Evolutionary conservation across 805 yeast genomes (phyloP).

Genomic region (Yarrowia sp.): DNA sequence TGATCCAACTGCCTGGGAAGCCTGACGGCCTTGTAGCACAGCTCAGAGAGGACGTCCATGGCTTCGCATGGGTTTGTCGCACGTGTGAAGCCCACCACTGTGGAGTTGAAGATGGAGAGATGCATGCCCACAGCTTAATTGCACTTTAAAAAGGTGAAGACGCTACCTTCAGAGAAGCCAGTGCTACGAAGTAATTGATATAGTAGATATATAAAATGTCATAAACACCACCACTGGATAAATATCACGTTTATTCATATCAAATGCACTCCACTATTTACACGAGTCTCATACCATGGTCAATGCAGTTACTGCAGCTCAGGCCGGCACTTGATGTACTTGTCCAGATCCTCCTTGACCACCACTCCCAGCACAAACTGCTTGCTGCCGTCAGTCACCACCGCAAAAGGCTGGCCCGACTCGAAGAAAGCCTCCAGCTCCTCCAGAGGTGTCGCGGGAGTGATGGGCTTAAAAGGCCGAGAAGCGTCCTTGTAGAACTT

Average conservation of each 20-base stretch:
- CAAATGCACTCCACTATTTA: neutral
- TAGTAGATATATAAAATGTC: no score
- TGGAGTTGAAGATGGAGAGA: no score
- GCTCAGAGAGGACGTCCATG: neutral
- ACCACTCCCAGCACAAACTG: constrained; percentile 59
- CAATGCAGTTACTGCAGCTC: constrained; percentile 4
- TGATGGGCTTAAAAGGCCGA: constrained; percentile 44
- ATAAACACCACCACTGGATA: no score
- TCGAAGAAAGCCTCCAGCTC: constrained; percentile 52
- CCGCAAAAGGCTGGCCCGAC: constrained; percentile 52
- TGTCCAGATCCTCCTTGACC: constrained; percentile 48
- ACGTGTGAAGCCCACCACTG: neutral
- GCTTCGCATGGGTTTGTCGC: no score
- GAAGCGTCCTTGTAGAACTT: constrained; percentile 37
- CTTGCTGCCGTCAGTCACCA: constrained; percentile 53
- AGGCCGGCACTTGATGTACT: constrained; percentile 48
- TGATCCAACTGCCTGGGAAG: neutral
- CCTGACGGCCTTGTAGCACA: neutral
- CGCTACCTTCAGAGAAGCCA: no score
- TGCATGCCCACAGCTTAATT: neutral
- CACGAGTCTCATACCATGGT: neutral
- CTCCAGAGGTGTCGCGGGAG: constrained; percentile 57
- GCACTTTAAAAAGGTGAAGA: neutral
- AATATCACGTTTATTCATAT: no score
- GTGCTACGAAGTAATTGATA: no score